These are phyloP conservation scores for Eucalyptus melliodora DNA, from an alignment of 345 rosid genomes.

Conservation along the genomic window DNA sequence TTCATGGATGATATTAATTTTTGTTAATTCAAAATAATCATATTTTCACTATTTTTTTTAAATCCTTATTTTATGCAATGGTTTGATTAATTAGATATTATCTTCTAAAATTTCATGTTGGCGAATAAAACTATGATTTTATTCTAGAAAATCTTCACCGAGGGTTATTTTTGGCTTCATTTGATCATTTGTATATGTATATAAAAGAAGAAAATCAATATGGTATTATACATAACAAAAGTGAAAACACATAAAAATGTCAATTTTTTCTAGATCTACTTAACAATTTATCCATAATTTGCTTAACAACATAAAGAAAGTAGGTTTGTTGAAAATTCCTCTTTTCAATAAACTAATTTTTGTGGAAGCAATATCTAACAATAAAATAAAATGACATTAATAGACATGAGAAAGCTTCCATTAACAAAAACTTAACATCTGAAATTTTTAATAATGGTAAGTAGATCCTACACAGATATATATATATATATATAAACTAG, in stretches of 20 bases:
- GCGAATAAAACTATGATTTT: background rate
- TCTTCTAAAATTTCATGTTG: background rate
- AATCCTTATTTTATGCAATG: no score
- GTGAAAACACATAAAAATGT: background rate
- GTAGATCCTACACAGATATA: no score
- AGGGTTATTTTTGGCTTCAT: background rate
- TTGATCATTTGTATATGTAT: background rate
- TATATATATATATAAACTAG: no score
- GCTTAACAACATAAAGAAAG: background rate
- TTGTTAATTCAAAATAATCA: no score
- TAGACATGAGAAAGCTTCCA: background rate
- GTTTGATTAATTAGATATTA: background rate
- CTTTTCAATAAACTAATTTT: no score
- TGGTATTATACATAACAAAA: background rate
- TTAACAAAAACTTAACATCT: no score
- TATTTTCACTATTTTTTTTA: accelerated
- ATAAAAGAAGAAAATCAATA: no score
- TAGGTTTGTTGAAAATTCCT: background rate
- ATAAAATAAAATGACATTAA: no score
- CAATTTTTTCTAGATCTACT: no score
- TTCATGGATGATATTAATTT: background rate
- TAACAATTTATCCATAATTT: background rate
- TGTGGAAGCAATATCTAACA: background rate
- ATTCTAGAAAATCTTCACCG: background rate
- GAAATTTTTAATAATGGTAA: no score